These are phyloP conservation scores for Melampsora americana DNA, from an alignment of 1,284 basidiomycete species.

Conservation along the genomic window DNA sequence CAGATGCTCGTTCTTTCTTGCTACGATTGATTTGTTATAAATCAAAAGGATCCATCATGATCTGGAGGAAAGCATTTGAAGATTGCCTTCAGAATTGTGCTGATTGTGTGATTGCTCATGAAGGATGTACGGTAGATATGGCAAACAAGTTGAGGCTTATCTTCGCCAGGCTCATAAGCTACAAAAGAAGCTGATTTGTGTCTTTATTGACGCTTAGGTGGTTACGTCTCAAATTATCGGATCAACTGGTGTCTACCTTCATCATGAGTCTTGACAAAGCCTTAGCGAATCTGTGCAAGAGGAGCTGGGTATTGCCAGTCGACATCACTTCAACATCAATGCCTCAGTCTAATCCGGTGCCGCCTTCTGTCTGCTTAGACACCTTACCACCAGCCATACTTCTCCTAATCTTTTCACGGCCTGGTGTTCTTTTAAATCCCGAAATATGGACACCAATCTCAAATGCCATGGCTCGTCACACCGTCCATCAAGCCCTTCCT, in stretches of 20 bases:
- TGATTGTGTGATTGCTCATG: constrained; percentile 33
- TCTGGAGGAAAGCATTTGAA: constrained; percentile 37
- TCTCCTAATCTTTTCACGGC: constrained; percentile 16
- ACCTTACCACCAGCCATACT: constrained; percentile 1
- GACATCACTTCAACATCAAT: background rate
- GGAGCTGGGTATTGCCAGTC: background rate
- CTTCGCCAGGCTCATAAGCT: background rate
- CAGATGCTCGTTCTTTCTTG: constrained; percentile 25
- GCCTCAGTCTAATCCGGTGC: background rate
- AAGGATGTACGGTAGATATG: constrained; percentile 4
- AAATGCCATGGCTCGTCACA: constrained; percentile 17
- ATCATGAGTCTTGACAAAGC: constrained; percentile 13
- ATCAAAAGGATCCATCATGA: constrained; percentile 17
- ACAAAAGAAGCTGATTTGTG: background rate
- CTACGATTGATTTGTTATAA: constrained; percentile 34
- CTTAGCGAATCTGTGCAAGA: background rate
- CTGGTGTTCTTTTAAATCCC: constrained; percentile 17
- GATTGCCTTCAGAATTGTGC: constrained; percentile 26
- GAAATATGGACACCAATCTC: constrained; percentile 24
- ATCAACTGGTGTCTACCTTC: constrained; percentile 11
- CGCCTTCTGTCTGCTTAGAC: background rate
- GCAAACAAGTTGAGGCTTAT: constrained; percentile 22
- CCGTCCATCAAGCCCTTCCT: background rate
- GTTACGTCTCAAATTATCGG: constrained; percentile 16
- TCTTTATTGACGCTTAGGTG: constrained; percentile 16